Evolutionary conservation across 805 yeast genomes (phyloP), one percentile per base, ranked within the genome.

Genomic region (Yamadazyma akitaensis): DNA sequence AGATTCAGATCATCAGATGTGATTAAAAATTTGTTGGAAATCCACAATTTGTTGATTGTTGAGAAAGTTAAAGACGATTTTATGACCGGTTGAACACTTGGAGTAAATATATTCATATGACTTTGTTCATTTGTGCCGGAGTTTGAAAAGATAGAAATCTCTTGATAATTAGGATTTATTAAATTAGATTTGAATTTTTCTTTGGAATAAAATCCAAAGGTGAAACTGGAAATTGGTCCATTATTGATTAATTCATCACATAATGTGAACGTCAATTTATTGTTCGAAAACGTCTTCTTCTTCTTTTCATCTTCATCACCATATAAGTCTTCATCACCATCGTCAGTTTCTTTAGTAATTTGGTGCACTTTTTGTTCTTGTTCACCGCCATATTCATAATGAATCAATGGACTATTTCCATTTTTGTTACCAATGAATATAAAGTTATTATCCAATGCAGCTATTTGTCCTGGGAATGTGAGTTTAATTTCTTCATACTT

Each of bases 11-110:
- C 77, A 59, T 85, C 91, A 0, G 95, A 85, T 0, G 95, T 85
- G 17, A 88, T 74, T 40, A 88, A 67, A 58, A 77, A 87, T 57
- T 81, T 81, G 49, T 70, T 65, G 25, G 88, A 63, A 36, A 86
- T 85, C 96, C 96, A 90, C 56, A 87, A 75, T 54, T 83, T 80
- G 53, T 83, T 80, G 30, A 85, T 83, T 58, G 81, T 85, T 17
- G 84, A 84, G 57, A 86, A 86, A 50, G 80, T 82, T 44, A 88
- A 72, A 2, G 90, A 82, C 2, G 88, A 79, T 43, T 79, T 77
- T 8, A 89, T 77, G 0, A 60, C 62, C 0, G 96, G 96, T 48
- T 82, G 81, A 12, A 89, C 73, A 2, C 85, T 73, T 5, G 89
- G 88, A 21, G 82, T 76, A 48, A 88, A 74, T 3, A 84, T 73